phyloP scores from a whole-genome alignment of 1,139 yeast genomes.

The Entelexis paramagnoliae region DNA sequence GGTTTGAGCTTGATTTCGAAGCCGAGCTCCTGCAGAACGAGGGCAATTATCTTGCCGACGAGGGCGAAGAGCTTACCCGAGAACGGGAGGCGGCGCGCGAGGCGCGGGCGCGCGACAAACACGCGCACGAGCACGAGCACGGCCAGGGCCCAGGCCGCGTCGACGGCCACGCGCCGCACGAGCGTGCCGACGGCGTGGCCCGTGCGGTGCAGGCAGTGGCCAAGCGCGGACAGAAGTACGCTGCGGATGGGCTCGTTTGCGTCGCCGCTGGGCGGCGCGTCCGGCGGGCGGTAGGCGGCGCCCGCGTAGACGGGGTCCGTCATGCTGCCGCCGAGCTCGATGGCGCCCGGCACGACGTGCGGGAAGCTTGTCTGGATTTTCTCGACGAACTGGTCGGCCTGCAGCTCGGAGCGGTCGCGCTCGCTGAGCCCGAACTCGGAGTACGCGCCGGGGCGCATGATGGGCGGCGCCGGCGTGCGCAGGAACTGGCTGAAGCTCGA shows the following conservation, averaged over 20 bases:
- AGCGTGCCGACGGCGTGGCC: slow-evolving; percentile 2
- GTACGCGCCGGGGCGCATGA: slow-evolving; percentile 12
- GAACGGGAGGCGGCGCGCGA: slow-evolving; percentile 16
- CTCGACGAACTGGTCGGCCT: slow-evolving; percentile 19
- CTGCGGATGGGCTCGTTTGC: neutral
- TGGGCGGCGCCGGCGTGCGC: slow-evolving; percentile 18
- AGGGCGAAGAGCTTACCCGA: slow-evolving; percentile 14
- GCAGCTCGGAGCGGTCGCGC: slow-evolving; percentile 20
- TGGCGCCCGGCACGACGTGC: slow-evolving; percentile 26
- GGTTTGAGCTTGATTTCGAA: slow-evolving; percentile 17
- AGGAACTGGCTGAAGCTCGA: slow-evolving; percentile 24
- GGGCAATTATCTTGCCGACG: slow-evolving; percentile 20
- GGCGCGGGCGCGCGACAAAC: slow-evolving; percentile 16
- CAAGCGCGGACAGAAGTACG: neutral
- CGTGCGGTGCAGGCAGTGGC: neutral
- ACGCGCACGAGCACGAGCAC: slow-evolving; percentile 19
- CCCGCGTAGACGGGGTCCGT: neutral
- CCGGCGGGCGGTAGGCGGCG: neutral
- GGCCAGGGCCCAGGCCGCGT: slow-evolving; percentile 13
- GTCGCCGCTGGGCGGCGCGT: neutral
- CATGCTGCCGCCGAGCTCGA: slow-evolving; percentile 1
- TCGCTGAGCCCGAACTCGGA: slow-evolving; percentile 25
- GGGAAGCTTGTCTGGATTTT: slow-evolving; percentile 16
- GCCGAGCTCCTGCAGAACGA: slow-evolving; percentile 23
- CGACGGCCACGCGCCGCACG: slow-evolving; percentile 17